Percentiles rank a stretch among this genome's conserved stretches.
These are phyloP conservation scores for Coccinonectria pachysandricola DNA, from an alignment of 2,329 filamentous ascomycete genomes.

Conservation along the genomic window DNA sequence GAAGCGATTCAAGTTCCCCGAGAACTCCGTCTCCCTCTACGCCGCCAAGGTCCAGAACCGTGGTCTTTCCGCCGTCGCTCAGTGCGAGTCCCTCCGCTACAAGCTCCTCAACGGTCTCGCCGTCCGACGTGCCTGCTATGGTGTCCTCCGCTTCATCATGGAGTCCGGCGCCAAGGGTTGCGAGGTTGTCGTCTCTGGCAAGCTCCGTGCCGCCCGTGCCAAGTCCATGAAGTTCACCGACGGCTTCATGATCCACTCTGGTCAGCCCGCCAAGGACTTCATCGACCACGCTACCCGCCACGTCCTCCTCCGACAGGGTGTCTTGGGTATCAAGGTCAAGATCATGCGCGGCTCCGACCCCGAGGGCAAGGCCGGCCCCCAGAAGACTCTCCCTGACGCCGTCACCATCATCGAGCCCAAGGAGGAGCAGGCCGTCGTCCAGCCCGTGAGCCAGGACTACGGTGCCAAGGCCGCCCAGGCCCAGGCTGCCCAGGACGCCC, in stretches of 20 bases:
- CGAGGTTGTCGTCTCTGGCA: constrained; percentile 98
- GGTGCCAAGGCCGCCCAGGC: constrained; percentile 71
- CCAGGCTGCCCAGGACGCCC: constrained; percentile 55
- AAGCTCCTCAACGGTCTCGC: constrained; percentile 99
- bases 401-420: constrained; percentile 99
- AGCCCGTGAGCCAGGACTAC: constrained; percentile 97
- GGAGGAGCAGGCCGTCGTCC: constrained; percentile 92
- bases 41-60: constrained; percentile 99
- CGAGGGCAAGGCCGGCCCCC: constrained; percentile 95
- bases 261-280: constrained; percentile 98
- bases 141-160: constrained; percentile 99
- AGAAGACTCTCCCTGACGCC: constrained; percentile 94
- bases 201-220: constrained; percentile 96
- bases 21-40: constrained; percentile 99
- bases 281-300: constrained; percentile 97
- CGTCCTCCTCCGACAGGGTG: constrained; percentile 99
- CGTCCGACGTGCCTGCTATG: constrained; percentile 97
- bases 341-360: constrained; percentile 99
- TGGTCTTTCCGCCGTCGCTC: constrained; percentile 97
- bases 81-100: constrained; percentile 99
- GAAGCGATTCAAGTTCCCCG: constrained; percentile 99
- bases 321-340: constrained; percentile 99
- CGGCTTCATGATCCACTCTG: constrained; percentile 99
- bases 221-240: constrained; percentile 99
- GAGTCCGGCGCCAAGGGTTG: constrained; percentile 99